Evolutionary conservation across 2,329 filamentous ascomycete species (phyloP), one percentile per base, ranked within the genome.

Genomic region (Septoria petroselini): DNA sequence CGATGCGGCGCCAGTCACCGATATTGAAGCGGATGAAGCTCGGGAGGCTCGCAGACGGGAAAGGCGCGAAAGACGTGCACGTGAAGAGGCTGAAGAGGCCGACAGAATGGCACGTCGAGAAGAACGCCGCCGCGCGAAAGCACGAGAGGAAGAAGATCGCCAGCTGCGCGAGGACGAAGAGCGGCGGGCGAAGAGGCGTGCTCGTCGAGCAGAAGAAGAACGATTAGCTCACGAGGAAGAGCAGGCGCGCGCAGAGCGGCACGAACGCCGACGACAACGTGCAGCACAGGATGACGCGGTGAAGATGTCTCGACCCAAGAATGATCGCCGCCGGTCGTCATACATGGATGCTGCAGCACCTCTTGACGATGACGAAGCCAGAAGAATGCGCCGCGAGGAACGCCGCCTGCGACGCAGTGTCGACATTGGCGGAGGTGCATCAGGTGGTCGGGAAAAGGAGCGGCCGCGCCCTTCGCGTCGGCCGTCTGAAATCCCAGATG

Each of bases 381-480:
- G 67, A 30, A 58, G 65, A 7, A 59, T 67, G 33, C 68, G 72
- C 39, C 71, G 70, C 48, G 72, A 75, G 54, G 72, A 74, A 41
- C 70, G 72, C 23, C 69, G 70, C 30, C 56, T 68, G 47, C 65
- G 69, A 37, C 70, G 71, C 41, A 66, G 65, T 38, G 65, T 66
- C 7, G 70, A 68, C 37, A 66, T 66, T 33, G 48, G 46, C 11
- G 61, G 64, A 15, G 49, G 64, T 9, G 43, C 35, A 40, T 47
- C 43, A 18, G 56, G 59, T n/a, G n/a, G n/a, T 17, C 52, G 61
- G 25, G 59, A 63, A 27, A 65, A 64, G 44, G 62, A 63, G 17
- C 58, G 62, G 18, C 59, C 60, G 11, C 55, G 62, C 17, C 53
- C 61, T 27, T 65, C 64, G 15, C 62, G 59, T 19, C 63, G 61